phyloP scores from a whole-genome alignment of 768 basidiomycete genomes.

The Rhodotorula taiwanensis region DNA sequence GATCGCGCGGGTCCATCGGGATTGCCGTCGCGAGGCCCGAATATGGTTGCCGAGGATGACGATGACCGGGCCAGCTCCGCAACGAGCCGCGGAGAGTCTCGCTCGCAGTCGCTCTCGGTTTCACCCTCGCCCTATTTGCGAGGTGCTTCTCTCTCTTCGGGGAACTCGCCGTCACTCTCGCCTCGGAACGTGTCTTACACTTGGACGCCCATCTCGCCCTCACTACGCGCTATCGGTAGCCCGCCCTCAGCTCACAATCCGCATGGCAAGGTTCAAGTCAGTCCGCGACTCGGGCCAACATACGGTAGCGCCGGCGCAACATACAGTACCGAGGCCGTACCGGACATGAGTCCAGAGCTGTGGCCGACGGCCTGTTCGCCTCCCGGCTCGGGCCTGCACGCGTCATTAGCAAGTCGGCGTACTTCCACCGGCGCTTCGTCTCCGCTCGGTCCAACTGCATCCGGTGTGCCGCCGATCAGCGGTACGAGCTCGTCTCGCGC shows the following conservation, averaged over 20 bases:
- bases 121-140: constrained; percentile 25
- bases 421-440: no score
- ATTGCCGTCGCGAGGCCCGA: neutral
- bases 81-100: neutral
- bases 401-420: no score
- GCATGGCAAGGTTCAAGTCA: constrained; percentile 24
- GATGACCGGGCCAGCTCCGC: neutral
- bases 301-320: constrained; percentile 13
- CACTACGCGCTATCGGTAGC: constrained; percentile 8
- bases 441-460: no score
- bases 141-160: constrained; percentile 1
- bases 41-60: neutral
- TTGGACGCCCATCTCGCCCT: constrained; percentile 17
- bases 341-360: constrained; percentile 25
- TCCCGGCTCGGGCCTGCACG: neutral
- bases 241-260: neutral
- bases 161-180: constrained; percentile 14
- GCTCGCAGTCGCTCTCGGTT: constrained; percentile 12
- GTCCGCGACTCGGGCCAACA: constrained; percentile 29
- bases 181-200: neutral
- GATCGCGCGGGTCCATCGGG: neutral
- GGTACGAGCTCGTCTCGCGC: no score
- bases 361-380: constrained; percentile 17
- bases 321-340: constrained; percentile 6
- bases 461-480: no score